These are phyloP conservation scores for Russula griseocarnosa DNA, from an alignment of 768 basidiomycete genomes.

Conservation along the genomic window DNA sequence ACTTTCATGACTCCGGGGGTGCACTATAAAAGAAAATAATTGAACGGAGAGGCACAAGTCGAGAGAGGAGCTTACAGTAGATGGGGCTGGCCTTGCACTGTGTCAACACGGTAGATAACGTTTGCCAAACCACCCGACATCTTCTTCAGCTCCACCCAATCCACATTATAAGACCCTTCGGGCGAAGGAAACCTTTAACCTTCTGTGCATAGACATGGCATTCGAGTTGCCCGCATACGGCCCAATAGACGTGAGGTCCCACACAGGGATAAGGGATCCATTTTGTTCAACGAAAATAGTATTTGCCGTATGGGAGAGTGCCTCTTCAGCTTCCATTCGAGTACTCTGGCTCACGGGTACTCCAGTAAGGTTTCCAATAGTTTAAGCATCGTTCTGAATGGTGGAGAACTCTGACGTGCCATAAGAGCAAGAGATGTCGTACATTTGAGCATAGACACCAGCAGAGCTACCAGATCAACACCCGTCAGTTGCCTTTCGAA, in stretches of 20 bases:
- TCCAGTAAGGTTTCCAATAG: neutral
- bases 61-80: slow-evolving; percentile 8
- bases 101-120: slow-evolving; percentile 20
- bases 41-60: neutral
- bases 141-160: slow-evolving; percentile 19
- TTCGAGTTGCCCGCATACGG: slow-evolving; percentile 3
- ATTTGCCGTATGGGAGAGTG: slow-evolving; percentile 13
- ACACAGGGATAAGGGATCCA: slow-evolving; percentile 7
- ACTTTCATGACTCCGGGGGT: neutral
- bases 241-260: slow-evolving; percentile 23
- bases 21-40: slow-evolving; percentile 9
- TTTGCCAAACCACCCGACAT: slow-evolving; percentile 10
- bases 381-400: slow-evolving; percentile 3
- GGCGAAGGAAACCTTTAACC: slow-evolving; percentile 13
- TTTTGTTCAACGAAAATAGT: slow-evolving; percentile 16
- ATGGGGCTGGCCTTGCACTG: slow-evolving; percentile 20
- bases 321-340: neutral
- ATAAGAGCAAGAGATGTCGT: slow-evolving; percentile 19
- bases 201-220: slow-evolving; percentile 19
- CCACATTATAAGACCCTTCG: neutral
- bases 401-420: neutral
- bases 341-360: neutral
- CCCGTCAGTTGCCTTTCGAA: neutral
- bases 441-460: slow-evolving; percentile 22
- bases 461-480: slow-evolving; percentile 2